These are phyloP conservation scores for Beauveria caledonica DNA, from an alignment of 2,329 filamentous ascomycete genomes.

Conservation along the genomic window DNA sequence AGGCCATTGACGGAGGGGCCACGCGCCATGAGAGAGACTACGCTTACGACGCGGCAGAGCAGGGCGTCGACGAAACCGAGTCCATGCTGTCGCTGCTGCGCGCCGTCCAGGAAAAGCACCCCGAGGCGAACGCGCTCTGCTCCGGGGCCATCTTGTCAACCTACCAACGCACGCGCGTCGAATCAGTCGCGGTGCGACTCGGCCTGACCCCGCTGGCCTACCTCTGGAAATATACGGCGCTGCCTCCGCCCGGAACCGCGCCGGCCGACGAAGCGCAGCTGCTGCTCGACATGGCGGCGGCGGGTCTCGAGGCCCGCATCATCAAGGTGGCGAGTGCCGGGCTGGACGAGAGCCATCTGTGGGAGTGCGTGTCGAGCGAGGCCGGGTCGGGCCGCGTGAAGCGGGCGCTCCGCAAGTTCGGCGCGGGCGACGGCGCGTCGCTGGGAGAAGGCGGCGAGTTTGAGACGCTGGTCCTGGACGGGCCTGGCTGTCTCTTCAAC, in stretches of 20 bases:
- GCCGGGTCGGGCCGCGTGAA: conserved; percentile 39
- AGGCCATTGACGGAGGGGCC: conserved; percentile 63
- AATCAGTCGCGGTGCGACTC: conserved; percentile 81
- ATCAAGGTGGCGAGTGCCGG: conserved; percentile 93
- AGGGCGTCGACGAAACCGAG: conserved; percentile 73
- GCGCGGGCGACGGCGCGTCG: conserved; percentile 58
- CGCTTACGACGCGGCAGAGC: conserved; percentile 20
- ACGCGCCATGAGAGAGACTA: conserved; percentile 69
- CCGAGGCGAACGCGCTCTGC: conserved; percentile 75
- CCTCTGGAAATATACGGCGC: conserved; percentile 81
- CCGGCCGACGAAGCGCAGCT: conserved; percentile 44
- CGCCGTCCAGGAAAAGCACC: conserved; percentile 59
- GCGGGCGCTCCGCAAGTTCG: conserved; percentile 57
- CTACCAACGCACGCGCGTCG: conserved; percentile 93
- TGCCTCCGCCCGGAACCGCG: conserved; percentile 42
- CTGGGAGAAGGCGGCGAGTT: conserved; percentile 94
- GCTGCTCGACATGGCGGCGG: conserved; percentile 70
- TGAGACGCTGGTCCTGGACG: conserved; percentile 82
- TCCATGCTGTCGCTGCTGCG: conserved; percentile 69
- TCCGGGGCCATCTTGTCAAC: conserved; percentile 90
- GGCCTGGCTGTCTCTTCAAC: conserved; percentile 65
- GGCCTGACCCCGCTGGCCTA: conserved; percentile 76
- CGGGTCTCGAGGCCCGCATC: conserved; percentile 78
- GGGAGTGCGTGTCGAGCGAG: conserved; percentile 64
- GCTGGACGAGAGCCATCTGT: conserved; percentile 71